phyloP scores from a whole-genome alignment of 2,329 filamentous ascomycete genomes.

The Calonectria ilicicola region DNA sequence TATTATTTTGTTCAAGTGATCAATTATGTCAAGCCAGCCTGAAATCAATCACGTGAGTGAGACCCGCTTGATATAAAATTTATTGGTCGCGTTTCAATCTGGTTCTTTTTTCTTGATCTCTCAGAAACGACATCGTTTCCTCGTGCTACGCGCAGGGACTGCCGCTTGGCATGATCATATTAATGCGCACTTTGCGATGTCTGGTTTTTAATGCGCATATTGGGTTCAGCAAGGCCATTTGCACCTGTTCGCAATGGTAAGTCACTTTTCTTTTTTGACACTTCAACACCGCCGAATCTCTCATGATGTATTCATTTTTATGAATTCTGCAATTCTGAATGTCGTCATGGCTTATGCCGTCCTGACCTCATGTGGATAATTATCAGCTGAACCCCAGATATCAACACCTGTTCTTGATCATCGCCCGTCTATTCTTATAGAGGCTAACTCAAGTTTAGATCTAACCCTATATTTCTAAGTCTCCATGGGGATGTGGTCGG shows the following conservation, averaged over 20 bases:
- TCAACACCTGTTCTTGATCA: conserved; percentile 9
- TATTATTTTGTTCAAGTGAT: too few relatives aligned
- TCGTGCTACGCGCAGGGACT: background rate
- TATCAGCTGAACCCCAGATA: conserved; percentile 40
- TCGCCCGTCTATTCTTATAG: conserved; percentile 25
- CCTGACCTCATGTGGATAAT: conserved; percentile 47
- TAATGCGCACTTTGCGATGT: too few relatives aligned
- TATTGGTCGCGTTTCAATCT: background rate
- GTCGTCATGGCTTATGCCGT: conserved; percentile 32
- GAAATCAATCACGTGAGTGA: too few relatives aligned
- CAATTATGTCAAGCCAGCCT: too few relatives aligned
- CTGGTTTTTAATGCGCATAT: too few relatives aligned
- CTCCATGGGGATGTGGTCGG: conserved; percentile 48
- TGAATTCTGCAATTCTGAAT: conserved; percentile 65
- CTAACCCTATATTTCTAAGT: conserved; percentile 45
- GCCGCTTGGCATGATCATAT: background rate
- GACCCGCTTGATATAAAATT: too few relatives aligned
- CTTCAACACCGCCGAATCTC: conserved; percentile 12
- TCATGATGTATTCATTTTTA: conserved; percentile 54
- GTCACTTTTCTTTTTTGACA: conserved; percentile 4
- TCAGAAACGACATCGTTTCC: background rate
- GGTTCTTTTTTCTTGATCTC: background rate
- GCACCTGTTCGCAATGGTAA: conserved; percentile 22
- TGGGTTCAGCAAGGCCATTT: background rate
- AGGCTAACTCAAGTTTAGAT: background rate